phyloP scores from a whole-genome alignment of 306 rosid genomes.

The Gastrolobium bilobum region DNA sequence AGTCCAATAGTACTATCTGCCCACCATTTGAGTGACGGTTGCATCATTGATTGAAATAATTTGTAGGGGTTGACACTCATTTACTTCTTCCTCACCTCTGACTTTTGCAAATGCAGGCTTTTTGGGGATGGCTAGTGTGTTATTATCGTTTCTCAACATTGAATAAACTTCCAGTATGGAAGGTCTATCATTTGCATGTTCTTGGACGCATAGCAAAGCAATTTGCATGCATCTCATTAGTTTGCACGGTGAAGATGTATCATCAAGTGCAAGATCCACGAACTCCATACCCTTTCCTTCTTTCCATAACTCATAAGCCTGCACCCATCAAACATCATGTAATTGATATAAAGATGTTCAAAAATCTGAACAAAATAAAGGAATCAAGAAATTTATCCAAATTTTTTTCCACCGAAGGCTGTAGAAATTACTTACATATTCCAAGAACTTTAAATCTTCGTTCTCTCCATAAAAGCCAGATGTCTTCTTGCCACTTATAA shows the following conservation, averaged over 20 bases:
- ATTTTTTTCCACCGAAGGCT: not conserved
- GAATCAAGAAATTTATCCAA: too few relatives aligned
- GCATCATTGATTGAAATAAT: constrained; percentile 13
- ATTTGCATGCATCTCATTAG: constrained; percentile 51
- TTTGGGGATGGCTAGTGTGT: constrained; percentile 7
- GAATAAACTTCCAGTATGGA: constrained; percentile 50
- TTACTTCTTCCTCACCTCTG: not conserved
- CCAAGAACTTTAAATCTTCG: constrained; percentile 36
- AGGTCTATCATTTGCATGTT: constrained; percentile 50
- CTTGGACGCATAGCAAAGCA: constrained; percentile 52
- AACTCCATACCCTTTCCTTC: constrained; percentile 49
- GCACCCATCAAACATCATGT: not conserved
- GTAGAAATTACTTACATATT: constrained; percentile 46
- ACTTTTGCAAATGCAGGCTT: constrained; percentile 40
- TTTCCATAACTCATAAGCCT: constrained; percentile 58
- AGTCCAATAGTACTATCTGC: too few relatives aligned
- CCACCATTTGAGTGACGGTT: constrained; percentile 26
- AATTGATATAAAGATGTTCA: not conserved
- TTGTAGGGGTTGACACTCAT: too few relatives aligned
- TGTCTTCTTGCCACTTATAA: constrained; percentile 48
- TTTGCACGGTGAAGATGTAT: constrained; percentile 44
- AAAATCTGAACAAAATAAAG: too few relatives aligned
- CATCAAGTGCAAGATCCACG: constrained; percentile 51
- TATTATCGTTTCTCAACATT: constrained; percentile 48
- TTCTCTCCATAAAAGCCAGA: constrained; percentile 11